Evolutionary conservation across 805 yeast species (phyloP).

Genomic region (Aciculoconidium aculeatum): DNA sequence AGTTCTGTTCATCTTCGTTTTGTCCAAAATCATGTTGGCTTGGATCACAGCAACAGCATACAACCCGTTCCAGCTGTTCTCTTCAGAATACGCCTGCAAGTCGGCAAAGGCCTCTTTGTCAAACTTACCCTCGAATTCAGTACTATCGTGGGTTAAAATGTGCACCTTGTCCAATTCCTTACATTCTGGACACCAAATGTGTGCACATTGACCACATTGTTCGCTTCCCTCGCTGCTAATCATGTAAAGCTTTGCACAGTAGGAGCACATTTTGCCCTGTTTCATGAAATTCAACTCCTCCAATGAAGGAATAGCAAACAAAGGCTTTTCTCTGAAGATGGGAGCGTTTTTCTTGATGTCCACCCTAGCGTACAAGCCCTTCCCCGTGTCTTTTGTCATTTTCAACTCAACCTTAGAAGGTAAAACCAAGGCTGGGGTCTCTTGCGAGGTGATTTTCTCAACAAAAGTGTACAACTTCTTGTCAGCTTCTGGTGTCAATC

Average conservation of each 20-base stretch:
- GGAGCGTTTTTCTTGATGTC: slow-evolving; percentile 44
- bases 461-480: slow-evolving; percentile 44
- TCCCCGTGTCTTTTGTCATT: slow-evolving; percentile 51
- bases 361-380: slow-evolving; percentile 51
- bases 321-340: slow-evolving; percentile 55
- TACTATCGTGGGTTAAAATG: slow-evolving; percentile 37
- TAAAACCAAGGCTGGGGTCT: slow-evolving; percentile 39
- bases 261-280: slow-evolving; percentile 62
- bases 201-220: slow-evolving; percentile 52
- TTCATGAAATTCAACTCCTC: slow-evolving; percentile 56
- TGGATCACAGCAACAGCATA: slow-evolving; percentile 57
- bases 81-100: slow-evolving; percentile 56
- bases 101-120: slow-evolving; percentile 44
- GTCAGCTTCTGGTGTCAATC: slow-evolving; percentile 33
- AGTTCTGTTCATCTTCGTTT: slow-evolving; percentile 28
- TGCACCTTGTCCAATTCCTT: slow-evolving; percentile 41
- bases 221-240: slow-evolving; percentile 22
- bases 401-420: slow-evolving; percentile 42
- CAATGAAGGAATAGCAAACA: slow-evolving; percentile 63
- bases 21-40: slow-evolving; percentile 41
- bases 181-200: slow-evolving; percentile 68
- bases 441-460: slow-evolving; percentile 45
- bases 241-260: slow-evolving; percentile 56
- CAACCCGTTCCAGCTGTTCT: slow-evolving; percentile 63
- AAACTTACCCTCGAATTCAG: slow-evolving; percentile 17